Evolutionary conservation across 495 filamentous ascomycete species (phyloP).

Genomic region (Xylaria cubensis): DNA sequence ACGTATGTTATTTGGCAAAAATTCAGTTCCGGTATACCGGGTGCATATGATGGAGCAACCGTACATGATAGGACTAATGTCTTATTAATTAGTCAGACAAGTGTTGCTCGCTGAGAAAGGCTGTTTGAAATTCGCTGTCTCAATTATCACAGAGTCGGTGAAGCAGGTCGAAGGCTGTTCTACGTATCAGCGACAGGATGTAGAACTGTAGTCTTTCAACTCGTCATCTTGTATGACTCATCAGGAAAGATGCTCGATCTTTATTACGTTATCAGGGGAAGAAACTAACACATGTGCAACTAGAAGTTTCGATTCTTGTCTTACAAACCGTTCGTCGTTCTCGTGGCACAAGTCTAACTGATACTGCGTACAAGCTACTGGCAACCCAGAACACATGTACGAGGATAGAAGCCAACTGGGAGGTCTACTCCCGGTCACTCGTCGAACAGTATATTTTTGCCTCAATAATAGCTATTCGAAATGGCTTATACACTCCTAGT

Average conservation of each 20-base stretch:
- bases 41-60: neutral
- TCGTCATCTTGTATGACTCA: neutral
- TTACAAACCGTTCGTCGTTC: slow-evolving; percentile 1
- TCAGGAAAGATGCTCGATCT: neutral
- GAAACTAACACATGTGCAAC: neutral
- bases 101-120: neutral
- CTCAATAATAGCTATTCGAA: neutral
- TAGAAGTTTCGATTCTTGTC: neutral
- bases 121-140: neutral
- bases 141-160: neutral
- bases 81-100: neutral
- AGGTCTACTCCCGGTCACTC: neutral
- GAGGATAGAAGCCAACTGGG: neutral
- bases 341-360: neutral
- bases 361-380: neutral
- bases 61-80: neutral
- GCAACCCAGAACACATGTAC: neutral
- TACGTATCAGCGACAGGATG: neutral
- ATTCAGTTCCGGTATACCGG: neutral
- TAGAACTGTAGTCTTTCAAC: neutral
- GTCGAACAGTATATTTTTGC: neutral
- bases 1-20: neutral
- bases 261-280: neutral
- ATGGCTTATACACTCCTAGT: neutral
- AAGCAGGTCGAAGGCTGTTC: neutral